These are phyloP conservation scores for Corchorus olitorius DNA, from an alignment of 345 rosid genomes.

Conservation along the genomic window DNA sequence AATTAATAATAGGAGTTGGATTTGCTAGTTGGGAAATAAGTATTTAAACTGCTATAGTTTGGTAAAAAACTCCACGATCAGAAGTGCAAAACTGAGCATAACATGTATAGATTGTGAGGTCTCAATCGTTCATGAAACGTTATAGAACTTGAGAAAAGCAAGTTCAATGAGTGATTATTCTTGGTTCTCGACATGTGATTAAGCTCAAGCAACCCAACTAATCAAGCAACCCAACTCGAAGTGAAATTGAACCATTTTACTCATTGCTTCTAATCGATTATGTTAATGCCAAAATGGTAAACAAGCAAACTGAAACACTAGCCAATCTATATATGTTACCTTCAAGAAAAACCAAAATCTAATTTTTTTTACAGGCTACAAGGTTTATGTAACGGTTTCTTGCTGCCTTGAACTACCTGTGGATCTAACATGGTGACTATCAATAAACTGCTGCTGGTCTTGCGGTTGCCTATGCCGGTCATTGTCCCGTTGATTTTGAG, in stretches of 20 bases:
- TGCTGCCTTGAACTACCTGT: not conserved
- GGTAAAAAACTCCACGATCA: too few species aligned
- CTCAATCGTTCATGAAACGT: too few species aligned
- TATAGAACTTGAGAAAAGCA: too few species aligned
- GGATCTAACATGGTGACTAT: not conserved
- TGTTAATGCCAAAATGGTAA: not conserved
- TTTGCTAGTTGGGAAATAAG: too few species aligned
- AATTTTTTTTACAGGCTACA: too few species aligned
- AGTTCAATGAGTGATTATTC: too few species aligned
- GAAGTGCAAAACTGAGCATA: too few species aligned
- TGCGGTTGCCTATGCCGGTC: not conserved
- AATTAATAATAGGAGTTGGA: too few species aligned
- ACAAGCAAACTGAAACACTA: not conserved
- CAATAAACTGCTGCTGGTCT: not conserved
- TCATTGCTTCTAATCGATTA: not conserved
- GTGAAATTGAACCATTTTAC: not conserved
- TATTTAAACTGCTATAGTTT: too few species aligned
- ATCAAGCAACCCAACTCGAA: not conserved
- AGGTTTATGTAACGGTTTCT: not conserved
- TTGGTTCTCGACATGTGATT: not conserved
- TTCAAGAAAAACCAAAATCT: not conserved
- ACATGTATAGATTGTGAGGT: too few species aligned
- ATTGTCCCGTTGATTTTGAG: conserved; percentile 12
- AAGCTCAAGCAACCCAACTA: not conserved
- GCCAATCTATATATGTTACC: not conserved